These are phyloP conservation scores for Pelargonium hybrid DNA, from an alignment of 441 rosid genomes.

Conservation along the genomic window DNA sequence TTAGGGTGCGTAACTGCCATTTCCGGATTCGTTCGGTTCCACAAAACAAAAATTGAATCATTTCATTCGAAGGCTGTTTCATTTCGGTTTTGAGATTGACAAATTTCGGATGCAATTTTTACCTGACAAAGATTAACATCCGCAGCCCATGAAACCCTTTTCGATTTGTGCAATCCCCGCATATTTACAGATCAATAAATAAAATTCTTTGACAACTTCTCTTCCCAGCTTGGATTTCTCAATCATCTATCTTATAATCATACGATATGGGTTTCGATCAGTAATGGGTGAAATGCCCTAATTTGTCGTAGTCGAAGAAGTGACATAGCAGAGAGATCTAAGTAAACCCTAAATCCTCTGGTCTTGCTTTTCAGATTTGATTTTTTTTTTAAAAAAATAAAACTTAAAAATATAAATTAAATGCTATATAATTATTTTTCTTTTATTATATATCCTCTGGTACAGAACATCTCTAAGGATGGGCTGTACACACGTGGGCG, in stretches of 20 bases:
- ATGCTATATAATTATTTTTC: too few relatives aligned
- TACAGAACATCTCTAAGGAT: background rate
- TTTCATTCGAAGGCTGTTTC: background rate
- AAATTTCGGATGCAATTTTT: constrained; percentile 21
- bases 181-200: constrained; percentile 43
- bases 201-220: constrained; percentile 7
- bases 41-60: background rate
- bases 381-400: background rate
- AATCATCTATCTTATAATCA: constrained; percentile 7
- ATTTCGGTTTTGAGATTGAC: background rate
- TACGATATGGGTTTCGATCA: constrained; percentile 15
- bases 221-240: constrained; percentile 27
- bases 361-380: background rate
- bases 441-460: background rate
- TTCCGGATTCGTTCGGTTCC: background rate
- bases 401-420: background rate
- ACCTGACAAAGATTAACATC: constrained; percentile 97
- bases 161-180: constrained; percentile 72
- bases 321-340: constrained; percentile 28
- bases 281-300: background rate
- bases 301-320: background rate
- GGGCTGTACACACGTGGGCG: constrained; percentile 3
- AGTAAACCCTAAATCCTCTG: constrained; percentile 59
- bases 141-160: constrained; percentile 81
- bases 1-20: background rate